Base-by-base conservation (phyloP, 768 basidiomycete species). In the Tubosaeta sp. region DNA sequence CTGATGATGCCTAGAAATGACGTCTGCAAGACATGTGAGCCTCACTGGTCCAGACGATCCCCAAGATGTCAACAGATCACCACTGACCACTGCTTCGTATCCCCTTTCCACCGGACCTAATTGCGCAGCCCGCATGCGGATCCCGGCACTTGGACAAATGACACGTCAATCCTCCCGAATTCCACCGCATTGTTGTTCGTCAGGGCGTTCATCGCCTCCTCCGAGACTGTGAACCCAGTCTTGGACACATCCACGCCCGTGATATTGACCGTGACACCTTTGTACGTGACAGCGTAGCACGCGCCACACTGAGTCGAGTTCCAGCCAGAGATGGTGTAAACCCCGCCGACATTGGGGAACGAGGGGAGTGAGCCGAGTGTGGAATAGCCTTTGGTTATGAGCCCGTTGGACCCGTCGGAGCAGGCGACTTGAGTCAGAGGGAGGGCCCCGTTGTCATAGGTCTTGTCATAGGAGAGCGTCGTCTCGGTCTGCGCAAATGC, bases 221-320 rank as follows among this genome's bases (percentile, higher is more conserved):
- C 8, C 10, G 67, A 68, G 12, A 58, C 26, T 6, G 75, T 76
- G 60, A 78, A 79, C 3, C 76, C 76, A 2, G 39, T 31, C 33
- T 31, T 50, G 12, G 83, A 71, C 51, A 67, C 65, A 56, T 88
- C 86, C 37, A 86, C 73, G 2, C 78, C 86, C 9, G 80, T 56
- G 13, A 85, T 65, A 46, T 76, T 74, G 63, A 85, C 69, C 46
- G 65, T 78, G 39, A 51, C 74, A 19, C 1, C 38, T 0, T 44
- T 51, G 45, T 60, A 71, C 9, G 62, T 65, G 34, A 72, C 55
- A 4, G 56, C 50, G 42, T 72, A 72, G 50, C 70, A 71, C 3
- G 57, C 11, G 10, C 70, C 70, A 27, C 70, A 72, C 14, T 51
- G 37, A 0, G 66, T 1, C 1, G 65, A 65, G 55, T 62, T 44